Base-by-base conservation (phyloP, 305 asterid genomes). In the Ajuga reptans region DNA sequence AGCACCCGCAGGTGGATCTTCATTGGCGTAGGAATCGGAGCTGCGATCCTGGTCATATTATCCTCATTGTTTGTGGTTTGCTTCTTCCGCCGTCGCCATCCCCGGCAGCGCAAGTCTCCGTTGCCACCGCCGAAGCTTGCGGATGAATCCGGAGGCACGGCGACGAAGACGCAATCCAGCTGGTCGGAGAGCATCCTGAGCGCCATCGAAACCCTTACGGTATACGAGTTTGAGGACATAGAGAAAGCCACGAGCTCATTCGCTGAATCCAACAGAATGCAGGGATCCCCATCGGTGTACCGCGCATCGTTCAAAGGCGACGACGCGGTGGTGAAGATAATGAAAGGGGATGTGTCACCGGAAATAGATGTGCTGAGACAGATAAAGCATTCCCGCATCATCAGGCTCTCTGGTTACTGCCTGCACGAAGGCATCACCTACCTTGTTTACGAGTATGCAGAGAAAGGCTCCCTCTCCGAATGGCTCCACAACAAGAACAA, bases 381-480 rank as follows among this genome's bases (percentile, higher is more conserved):
- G 76, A 80, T 87, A 33, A 87, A 79, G n/a, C 89, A 87, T 65
- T 83, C 80, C 60, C 83, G 73, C 69, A 80, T 87, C 5, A 29
- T 83, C 21, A 69, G 87, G 64, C 88, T 87, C 11, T 87, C 87
- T 0, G 90, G 89, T 5, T 82, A 70, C 61, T 87, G 94, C 64
- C 37, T 80, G 51, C 86, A 82, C 62, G 66, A 83, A 9, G 94
- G 86, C 42, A 61, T 77, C 67, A 83, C 89, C 37, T 87, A 83
- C 57, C 87, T 85, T 5, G 84, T 87, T 10, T 87, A 81, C 10
- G 90, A 87, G 71, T 85, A 80, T 21, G 89, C 83, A 4, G 79
- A 78, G 64, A 74, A 80, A 4, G 87, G 90, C 2, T 74, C 89
- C 18, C 83, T 87, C 2, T 0, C 39, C 41, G 77, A 80, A 5